Evolutionary conservation across 2,329 filamentous ascomycete species (phyloP).

Genomic region (Beauveria medogensis): DNA sequence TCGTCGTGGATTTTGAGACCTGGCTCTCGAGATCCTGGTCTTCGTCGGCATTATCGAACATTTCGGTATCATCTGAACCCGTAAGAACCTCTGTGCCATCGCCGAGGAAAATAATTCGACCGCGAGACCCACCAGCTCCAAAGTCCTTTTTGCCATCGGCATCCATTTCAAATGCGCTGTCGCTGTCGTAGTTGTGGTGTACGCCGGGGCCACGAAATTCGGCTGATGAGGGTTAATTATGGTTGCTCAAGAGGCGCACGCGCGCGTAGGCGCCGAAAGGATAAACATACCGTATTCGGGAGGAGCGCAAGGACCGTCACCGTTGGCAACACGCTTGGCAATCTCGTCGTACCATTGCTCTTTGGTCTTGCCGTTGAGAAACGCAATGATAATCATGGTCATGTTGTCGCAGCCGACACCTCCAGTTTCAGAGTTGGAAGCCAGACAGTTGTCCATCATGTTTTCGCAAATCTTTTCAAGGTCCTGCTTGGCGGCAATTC

Average conservation of each 20-base stretch:
- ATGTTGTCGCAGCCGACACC: slow-evolving; percentile 99
- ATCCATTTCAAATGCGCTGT: slow-evolving; percentile 69
- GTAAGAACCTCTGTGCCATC: slow-evolving; percentile 90
- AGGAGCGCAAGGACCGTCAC: slow-evolving; percentile 95
- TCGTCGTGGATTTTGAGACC: slow-evolving; percentile 52
- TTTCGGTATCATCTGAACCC: slow-evolving; percentile 81
- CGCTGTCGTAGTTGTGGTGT: slow-evolving; percentile 74
- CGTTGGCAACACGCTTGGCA: slow-evolving; percentile 85
- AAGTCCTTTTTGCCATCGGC: slow-evolving; percentile 58
- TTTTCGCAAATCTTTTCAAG: slow-evolving; percentile 96
- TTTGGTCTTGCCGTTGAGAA: slow-evolving; percentile 86
- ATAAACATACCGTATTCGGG: slow-evolving; percentile 88
- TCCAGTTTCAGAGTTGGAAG: slow-evolving; percentile 94
- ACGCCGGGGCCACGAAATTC: slow-evolving; percentile 78
- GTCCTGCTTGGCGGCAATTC: slow-evolving; percentile 93
- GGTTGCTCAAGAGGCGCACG: slow-evolving; percentile 26
- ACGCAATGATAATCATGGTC: slow-evolving; percentile 89
- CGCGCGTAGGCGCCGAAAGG: slow-evolving; percentile 24
- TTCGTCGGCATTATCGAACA: slow-evolving; percentile 83
- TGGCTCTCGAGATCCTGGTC: slow-evolving; percentile 82
- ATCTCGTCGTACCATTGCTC: slow-evolving; percentile 98
- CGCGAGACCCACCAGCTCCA: slow-evolving; percentile 62
- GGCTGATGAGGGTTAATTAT: slow-evolving; percentile 42
- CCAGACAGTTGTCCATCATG: slow-evolving; percentile 99
- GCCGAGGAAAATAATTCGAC: slow-evolving; percentile 87